phyloP scores from a whole-genome alignment of 306 rosid genomes.

The Trifolium fragiferum region DNA sequence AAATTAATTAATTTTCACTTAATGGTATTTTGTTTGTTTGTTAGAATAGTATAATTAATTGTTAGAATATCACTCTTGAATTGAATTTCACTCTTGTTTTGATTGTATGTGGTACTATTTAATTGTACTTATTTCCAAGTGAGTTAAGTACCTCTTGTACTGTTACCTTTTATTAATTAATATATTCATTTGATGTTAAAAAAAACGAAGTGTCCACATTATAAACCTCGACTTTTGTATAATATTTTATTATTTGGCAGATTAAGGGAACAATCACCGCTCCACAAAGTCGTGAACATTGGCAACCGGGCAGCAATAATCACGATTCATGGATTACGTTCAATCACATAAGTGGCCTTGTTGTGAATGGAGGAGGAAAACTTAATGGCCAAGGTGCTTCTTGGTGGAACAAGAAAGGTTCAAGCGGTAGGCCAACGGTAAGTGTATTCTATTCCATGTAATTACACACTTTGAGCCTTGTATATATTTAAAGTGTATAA shows the following conservation, averaged over 20 bases:
- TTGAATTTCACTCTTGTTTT: too few relatives aligned
- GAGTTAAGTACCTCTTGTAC: too few relatives aligned
- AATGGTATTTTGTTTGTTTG: background rate
- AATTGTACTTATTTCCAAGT: too few relatives aligned
- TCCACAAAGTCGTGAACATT: conserved; percentile 10
- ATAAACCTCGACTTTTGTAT: too few relatives aligned
- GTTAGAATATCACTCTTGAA: too few relatives aligned
- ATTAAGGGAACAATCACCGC: conserved; percentile 49
- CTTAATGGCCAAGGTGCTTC: background rate
- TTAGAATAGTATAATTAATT: too few relatives aligned
- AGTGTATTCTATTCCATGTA: background rate
- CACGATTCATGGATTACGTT: background rate
- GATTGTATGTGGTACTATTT: too few relatives aligned
- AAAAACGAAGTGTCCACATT: too few relatives aligned
- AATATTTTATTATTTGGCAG: too few relatives aligned
- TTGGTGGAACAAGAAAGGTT: background rate
- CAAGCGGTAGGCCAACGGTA: background rate
- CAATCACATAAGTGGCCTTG: background rate
- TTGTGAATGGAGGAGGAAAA: background rate
- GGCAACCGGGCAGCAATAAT: conserved; percentile 35
- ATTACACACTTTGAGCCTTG: background rate
- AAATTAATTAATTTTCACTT: background rate
- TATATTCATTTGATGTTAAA: too few relatives aligned
- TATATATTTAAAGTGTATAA: too few relatives aligned
- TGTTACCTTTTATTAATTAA: too few relatives aligned